These are phyloP conservation scores for Abrus precatorius DNA, from an alignment of 306 rosid species.

Conservation along the genomic window DNA sequence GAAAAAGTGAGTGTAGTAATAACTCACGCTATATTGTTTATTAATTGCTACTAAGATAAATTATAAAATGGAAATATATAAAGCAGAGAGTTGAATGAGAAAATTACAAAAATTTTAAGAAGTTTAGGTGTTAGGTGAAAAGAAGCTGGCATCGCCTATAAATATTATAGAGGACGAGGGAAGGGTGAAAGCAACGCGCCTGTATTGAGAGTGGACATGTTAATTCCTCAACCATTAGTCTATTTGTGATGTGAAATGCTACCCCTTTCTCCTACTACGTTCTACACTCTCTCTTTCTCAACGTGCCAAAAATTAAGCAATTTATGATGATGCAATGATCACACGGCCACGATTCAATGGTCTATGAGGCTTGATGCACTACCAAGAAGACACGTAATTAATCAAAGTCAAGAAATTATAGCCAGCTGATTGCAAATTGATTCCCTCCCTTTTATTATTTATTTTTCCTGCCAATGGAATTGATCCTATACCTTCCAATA, in stretches of 20 bases:
- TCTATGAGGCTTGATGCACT: not conserved
- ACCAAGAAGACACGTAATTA: not conserved
- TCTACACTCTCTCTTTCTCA: not conserved
- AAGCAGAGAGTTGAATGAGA: not conserved
- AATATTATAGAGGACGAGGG: not conserved
- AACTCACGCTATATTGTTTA: not conserved
- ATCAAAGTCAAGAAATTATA: slow-evolving; percentile 44
- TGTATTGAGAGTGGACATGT: slow-evolving; percentile 3
- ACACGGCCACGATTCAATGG: slow-evolving; percentile 3
- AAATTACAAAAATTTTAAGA: no score
- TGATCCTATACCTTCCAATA: slow-evolving; percentile 37
- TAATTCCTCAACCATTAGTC: not conserved
- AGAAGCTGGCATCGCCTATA: not conserved
- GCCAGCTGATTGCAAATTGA: slow-evolving; percentile 36
- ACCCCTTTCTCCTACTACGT: not conserved
- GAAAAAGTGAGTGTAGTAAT: not conserved
- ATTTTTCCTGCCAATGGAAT: slow-evolving; percentile 1
- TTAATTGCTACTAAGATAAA: not conserved
- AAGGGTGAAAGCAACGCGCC: slow-evolving; percentile 3
- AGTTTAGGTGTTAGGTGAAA: not conserved
- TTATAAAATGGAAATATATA: not conserved
- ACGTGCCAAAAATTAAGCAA: not conserved
- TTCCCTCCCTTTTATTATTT: slow-evolving; percentile 20
- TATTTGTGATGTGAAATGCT: not conserved
- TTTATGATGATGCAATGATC: not conserved